These are phyloP conservation scores for Sordariomycetes sp. DNA, from an alignment of 2,329 filamentous ascomycete species.

Conservation along the genomic window DNA sequence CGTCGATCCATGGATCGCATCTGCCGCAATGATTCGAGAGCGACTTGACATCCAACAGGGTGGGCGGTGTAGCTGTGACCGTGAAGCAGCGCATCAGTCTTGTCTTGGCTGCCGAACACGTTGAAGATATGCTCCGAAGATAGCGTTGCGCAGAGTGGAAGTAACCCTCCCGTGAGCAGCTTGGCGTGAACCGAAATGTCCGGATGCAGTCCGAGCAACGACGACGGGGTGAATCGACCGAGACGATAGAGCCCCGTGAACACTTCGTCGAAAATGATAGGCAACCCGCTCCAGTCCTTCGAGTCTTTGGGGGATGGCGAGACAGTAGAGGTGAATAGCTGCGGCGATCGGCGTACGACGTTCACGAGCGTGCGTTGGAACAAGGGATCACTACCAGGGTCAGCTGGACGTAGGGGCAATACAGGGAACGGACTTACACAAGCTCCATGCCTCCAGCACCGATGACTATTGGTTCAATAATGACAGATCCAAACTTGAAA, in stretches of 20 bases:
- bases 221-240: constrained; percentile 60
- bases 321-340: constrained; percentile 35
- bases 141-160: constrained; percentile 69
- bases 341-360: constrained; percentile 50
- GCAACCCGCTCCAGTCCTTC: constrained; percentile 60
- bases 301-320: constrained; percentile 8
- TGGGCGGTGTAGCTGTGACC: constrained; percentile 86
- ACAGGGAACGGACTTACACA: constrained; percentile 41
- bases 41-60: constrained; percentile 71
- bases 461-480: constrained; percentile 73
- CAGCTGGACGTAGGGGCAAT: neutral
- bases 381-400: constrained; percentile 56
- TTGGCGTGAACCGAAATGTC: constrained; percentile 80
- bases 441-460: constrained; percentile 81
- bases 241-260: constrained; percentile 82
- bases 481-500: constrained; percentile 63
- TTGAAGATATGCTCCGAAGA: constrained; percentile 67
- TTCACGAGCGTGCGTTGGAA: constrained; percentile 67
- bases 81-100: constrained; percentile 71
- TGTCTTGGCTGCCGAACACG: constrained; percentile 62
- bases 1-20: constrained; percentile 49
- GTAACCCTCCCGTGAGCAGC: constrained; percentile 68
- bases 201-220: constrained; percentile 57
- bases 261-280: constrained; percentile 77
- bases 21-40: constrained; percentile 52